phyloP scores from a whole-genome alignment of 2,329 filamentous ascomycete genomes.

The Alternaria sp. region DNA sequence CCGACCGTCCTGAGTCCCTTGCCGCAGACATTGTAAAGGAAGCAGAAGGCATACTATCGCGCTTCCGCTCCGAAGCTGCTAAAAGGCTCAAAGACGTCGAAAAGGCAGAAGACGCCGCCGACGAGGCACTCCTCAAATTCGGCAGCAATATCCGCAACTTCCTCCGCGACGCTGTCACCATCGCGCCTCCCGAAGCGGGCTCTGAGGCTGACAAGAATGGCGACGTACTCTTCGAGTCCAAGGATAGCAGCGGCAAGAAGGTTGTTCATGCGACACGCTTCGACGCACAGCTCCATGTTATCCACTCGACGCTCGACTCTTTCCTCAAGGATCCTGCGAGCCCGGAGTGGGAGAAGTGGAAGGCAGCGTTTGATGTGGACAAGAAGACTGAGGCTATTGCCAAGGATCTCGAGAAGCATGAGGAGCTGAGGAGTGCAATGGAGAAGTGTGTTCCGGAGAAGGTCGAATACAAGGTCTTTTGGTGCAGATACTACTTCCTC shows the following conservation, averaged over 20 bases:
- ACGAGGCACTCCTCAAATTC: conserved; percentile 92
- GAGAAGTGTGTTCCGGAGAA: conserved; percentile 93
- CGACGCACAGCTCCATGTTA: conserved; percentile 94
- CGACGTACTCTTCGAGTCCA: conserved; percentile 88
- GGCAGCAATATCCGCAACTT: conserved; percentile 90
- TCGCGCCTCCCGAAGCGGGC: conserved; percentile 72
- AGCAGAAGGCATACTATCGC: conserved; percentile 73
- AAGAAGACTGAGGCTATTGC: conserved; percentile 85
- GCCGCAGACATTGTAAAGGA: conserved; percentile 62
- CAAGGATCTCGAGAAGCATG: conserved; percentile 82
- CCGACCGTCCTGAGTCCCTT: conserved; percentile 55
- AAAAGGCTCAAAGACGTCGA: conserved; percentile 89
- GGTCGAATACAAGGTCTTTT: conserved; percentile 90
- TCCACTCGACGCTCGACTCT: conserved; percentile 81
- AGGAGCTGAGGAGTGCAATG: conserved; percentile 87
- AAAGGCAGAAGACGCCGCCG: conserved; percentile 91
- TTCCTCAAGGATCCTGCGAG: conserved; percentile 83
- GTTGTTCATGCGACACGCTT: conserved; percentile 95
- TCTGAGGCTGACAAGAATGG: conserved; percentile 56
- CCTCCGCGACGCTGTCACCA: conserved; percentile 86
- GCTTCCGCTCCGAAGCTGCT: conserved; percentile 78
- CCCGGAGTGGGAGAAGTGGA: conserved; percentile 78
- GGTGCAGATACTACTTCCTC: conserved; percentile 95
- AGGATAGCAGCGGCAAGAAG: conserved; percentile 85
- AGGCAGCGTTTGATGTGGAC: conserved; percentile 77